These are phyloP conservation scores for Amanita fuliginea DNA, from an alignment of 768 basidiomycete genomes.

Conservation along the genomic window DNA sequence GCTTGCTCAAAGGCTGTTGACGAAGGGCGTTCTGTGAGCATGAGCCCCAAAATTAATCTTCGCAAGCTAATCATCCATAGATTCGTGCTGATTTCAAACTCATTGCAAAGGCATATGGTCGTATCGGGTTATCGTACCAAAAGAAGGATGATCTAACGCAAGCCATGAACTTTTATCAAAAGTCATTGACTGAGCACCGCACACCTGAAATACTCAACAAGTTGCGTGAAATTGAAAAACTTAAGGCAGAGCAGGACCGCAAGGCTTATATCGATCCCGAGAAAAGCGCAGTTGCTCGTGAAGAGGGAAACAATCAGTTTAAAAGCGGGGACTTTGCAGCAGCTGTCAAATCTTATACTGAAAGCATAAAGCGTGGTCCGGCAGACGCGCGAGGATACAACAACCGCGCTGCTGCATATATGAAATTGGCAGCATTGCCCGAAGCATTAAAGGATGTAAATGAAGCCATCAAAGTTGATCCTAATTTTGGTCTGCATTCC, in stretches of 20 bases:
- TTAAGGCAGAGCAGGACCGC: slow-evolving; percentile 66
- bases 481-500: slow-evolving; percentile 54
- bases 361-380: slow-evolving; percentile 95
- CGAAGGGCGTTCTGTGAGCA: slow-evolving; percentile 68
- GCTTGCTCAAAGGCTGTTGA: slow-evolving; percentile 95
- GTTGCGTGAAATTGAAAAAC: slow-evolving; percentile 73
- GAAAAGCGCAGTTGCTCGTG: slow-evolving; percentile 70
- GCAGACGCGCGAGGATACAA: slow-evolving; percentile 88
- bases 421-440: slow-evolving; percentile 85
- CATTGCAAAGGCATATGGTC: slow-evolving; percentile 88
- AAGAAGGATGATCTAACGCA: slow-evolving; percentile 65
- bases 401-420: slow-evolving; percentile 96
- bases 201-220: slow-evolving; percentile 89
- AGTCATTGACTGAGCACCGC: slow-evolving; percentile 92
- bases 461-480: slow-evolving; percentile 86
- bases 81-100: slow-evolving; percentile 91
- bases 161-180: slow-evolving; percentile 88
- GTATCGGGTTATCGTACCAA: slow-evolving; percentile 76
- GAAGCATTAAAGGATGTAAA: slow-evolving; percentile 96
- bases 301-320: slow-evolving; percentile 89
- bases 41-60: background rate
- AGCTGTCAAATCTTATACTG: slow-evolving; percentile 87
- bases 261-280: slow-evolving; percentile 83
- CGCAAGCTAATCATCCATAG: slow-evolving; percentile 20
- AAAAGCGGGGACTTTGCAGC: slow-evolving; percentile 87